Percentiles rank a stretch among this genome's conserved stretches.
phyloP scores from a whole-genome alignment of 2,329 filamentous ascomycete genomes.

The Pseudogymnoascus sp. region DNA sequence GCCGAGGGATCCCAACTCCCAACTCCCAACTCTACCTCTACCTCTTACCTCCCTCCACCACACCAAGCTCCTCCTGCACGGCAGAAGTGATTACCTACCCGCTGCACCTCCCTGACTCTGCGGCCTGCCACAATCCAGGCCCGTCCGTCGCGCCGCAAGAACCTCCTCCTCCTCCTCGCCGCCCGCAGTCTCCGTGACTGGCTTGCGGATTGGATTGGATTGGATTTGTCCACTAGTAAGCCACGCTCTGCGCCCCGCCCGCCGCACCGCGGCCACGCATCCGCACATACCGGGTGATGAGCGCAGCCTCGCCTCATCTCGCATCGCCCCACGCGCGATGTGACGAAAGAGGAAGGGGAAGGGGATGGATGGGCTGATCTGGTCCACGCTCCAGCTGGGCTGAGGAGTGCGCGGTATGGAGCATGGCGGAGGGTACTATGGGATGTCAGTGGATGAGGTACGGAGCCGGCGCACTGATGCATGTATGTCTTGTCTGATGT shows the following conservation, averaged over 20 bases:
- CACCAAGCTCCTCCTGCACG: neutral
- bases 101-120: neutral
- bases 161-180: no score
- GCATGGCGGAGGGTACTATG: no score
- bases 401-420: no score
- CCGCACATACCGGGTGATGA: neutral
- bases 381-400: no score
- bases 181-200: neutral
- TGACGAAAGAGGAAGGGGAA: neutral
- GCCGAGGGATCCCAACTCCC: neutral
- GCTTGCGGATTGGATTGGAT: neutral
- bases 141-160: no score
- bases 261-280: neutral
- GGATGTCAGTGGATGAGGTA: no score
- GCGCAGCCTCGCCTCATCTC: neutral
- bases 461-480: neutral
- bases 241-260: neutral
- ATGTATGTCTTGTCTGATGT: slow-evolving; percentile 2
- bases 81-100: neutral
- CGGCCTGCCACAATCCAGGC: no score
- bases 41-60: no score
- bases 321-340: neutral
- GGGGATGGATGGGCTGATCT: neutral
- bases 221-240: neutral
- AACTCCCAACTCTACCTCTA: no score